Evolutionary conservation across 352 stramenopile species (phyloP).

Genomic region (Blastocystis sp.): DNA sequence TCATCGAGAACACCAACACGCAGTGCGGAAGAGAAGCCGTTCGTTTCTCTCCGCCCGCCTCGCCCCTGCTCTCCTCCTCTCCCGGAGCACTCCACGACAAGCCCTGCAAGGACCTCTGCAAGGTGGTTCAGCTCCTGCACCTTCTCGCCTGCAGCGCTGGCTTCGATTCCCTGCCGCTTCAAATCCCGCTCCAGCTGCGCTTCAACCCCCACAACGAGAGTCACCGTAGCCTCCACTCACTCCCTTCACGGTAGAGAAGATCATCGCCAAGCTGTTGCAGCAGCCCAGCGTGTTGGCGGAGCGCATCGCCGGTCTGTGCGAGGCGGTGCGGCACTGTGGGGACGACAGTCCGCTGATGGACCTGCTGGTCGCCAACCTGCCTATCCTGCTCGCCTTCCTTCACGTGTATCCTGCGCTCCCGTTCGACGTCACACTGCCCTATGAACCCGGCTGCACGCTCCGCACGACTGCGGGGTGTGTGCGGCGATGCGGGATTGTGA

Average conservation of each 20-base stretch:
- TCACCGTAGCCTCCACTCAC: neutral
- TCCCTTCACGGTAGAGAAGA: neutral
- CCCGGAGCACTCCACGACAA: neutral
- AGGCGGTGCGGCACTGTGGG: neutral
- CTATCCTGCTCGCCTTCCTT: neutral
- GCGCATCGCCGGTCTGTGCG: neutral
- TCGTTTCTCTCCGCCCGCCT: neutral
- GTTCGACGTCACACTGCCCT: too few relatives aligned
- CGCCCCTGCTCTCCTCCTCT: neutral
- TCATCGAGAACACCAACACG: neutral
- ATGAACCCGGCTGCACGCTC: neutral
- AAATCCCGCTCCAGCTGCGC: constrained; percentile 18
- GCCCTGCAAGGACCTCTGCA: constrained; percentile 20
- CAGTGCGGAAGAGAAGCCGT: neutral
- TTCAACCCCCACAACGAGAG: constrained; percentile 1
- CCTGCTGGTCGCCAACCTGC: constrained; percentile 5
- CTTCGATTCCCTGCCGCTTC: neutral
- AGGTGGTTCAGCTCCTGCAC: constrained; percentile 10
- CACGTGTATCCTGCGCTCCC: neutral
- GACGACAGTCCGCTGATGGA: neutral
- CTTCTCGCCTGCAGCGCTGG: neutral
- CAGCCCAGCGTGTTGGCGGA: constrained; percentile 9
- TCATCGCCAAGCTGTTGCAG: constrained; percentile 18
- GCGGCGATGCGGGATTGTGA: constrained; percentile 6
- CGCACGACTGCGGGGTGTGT: neutral